A percentile compares a stretch with the other conserved stretches of the same genome.
Conservation (phyloP, 441 rosid genomes). For the Gossypium lobatum region DNA sequence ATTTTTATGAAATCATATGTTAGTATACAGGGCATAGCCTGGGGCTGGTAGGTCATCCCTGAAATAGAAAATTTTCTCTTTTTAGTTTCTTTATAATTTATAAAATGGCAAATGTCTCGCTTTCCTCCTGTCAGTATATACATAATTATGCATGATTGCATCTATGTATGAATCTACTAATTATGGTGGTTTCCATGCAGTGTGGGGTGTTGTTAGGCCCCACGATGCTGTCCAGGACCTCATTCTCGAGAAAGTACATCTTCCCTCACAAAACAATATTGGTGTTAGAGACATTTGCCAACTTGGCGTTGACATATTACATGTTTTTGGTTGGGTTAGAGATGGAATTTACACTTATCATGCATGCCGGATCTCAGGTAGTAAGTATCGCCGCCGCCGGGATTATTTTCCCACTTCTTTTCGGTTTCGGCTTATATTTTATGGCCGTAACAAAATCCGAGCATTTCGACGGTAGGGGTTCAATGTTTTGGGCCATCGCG, state of each 20-base stretch:
- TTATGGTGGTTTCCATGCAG: constrained; percentile 20
- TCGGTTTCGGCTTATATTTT: constrained; percentile 30
- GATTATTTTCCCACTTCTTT: constrained; percentile 26
- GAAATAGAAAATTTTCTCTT: no score
- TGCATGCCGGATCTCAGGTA: constrained; percentile 31
- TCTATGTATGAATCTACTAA: neutral
- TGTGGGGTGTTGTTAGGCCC: constrained; percentile 45
- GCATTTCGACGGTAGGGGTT: constrained; percentile 18
- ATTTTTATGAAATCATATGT: no score
- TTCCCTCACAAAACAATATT: constrained; percentile 34
- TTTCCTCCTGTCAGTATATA: neutral
- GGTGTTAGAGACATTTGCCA: constrained; percentile 57
- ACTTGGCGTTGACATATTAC: constrained; percentile 48
- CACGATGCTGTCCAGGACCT: constrained; percentile 15
- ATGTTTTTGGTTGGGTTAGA: constrained; percentile 62
- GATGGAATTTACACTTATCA: constrained; percentile 43
- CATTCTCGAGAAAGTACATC: neutral
- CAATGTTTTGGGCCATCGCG: constrained; percentile 44
- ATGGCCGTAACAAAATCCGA: neutral
- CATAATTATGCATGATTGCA: neutral
- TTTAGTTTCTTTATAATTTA: no score
- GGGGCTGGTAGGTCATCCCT: no score
- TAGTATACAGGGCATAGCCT: no score
- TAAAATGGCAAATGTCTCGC: no score
- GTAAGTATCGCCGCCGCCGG: constrained; percentile 36